Percentiles rank a stretch among this genome's conserved stretches.
Evolutionary conservation across 1,139 yeast genomes (phyloP).

Genomic region (Geotrichum candidum): DNA sequence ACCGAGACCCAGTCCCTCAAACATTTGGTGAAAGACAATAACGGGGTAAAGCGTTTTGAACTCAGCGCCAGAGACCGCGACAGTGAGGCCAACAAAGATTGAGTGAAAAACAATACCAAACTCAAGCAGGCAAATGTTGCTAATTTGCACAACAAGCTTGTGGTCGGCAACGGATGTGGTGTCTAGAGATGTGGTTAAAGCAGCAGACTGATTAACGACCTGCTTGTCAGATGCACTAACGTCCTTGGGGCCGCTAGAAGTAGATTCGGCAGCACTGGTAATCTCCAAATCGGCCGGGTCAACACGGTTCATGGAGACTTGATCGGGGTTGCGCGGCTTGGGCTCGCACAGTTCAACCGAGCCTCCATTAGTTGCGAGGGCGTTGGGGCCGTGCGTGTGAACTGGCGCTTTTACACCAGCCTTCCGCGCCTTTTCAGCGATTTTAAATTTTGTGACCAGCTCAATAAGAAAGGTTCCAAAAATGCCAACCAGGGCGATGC

Average conservation of each 20-base stretch:
- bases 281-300: background rate
- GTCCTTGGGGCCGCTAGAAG: background rate
- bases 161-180: background rate
- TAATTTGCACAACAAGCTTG: conserved; percentile 31
- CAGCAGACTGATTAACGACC: conserved; percentile 30
- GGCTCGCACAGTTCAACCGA: background rate
- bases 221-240: background rate
- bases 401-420: background rate
- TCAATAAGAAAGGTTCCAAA: conserved; percentile 34
- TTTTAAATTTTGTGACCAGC: conserved; percentile 21
- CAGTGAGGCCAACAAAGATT: conserved; percentile 66
- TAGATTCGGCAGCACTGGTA: background rate
- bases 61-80: conserved; percentile 70
- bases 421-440: conserved; percentile 21
- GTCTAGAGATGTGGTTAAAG: conserved; percentile 47
- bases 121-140: conserved; percentile 59
- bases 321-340: background rate
- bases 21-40: conserved; percentile 81
- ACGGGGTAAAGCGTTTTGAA: conserved; percentile 73
- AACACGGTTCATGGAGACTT: no score
- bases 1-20: conserved; percentile 91
- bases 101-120: conserved; percentile 80
- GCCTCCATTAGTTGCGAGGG: conserved; percentile 15
- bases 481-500: conserved; percentile 47
- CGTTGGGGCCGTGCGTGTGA: conserved; percentile 28